Evolutionary conservation across 164 flowering plant genomes (phyloP).

Genomic region (Houttuynia cordata): DNA sequence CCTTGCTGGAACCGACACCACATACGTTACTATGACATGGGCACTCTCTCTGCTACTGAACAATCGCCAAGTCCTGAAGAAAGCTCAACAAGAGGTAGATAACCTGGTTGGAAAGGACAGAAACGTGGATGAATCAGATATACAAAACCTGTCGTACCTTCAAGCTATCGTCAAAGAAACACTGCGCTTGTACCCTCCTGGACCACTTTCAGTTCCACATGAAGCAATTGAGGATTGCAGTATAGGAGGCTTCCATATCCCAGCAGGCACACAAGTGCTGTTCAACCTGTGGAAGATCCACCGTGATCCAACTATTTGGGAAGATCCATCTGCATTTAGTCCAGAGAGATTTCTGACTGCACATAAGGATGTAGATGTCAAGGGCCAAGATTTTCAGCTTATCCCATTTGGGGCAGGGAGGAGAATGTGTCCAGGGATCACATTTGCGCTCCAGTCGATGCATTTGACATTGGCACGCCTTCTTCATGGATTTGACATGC

Average conservation of each 20-base stretch:
- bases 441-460: constrained; percentile 1
- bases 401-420: constrained; percentile 10
- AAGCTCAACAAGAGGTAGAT: constrained; percentile 8
- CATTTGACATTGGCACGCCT: constrained; percentile 8
- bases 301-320: constrained; percentile 8
- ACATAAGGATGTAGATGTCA: constrained; percentile 1
- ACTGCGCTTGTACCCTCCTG: constrained; percentile 9
- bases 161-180: constrained; percentile 8
- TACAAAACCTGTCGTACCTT: constrained; percentile 2
- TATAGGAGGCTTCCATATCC: constrained; percentile 6
- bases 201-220: constrained; percentile 5
- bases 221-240: constrained; percentile 9
- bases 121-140: constrained; percentile 8
- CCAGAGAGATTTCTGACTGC: constrained; percentile 10
- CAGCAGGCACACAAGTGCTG: constrained; percentile 4
- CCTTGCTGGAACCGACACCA: constrained; percentile 3
- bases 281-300: constrained; percentile 8
- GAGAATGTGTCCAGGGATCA: constrained; percentile 7
- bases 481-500: constrained; percentile 8
- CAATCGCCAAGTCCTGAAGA: constrained; percentile 1
- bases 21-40: constrained; percentile 6
- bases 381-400: constrained; percentile 7
- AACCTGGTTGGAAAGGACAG: constrained; percentile 1
- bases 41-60: constrained; percentile 7
- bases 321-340: constrained; percentile 1